A percentile compares a stretch with the other conserved stretches of the same genome.
These are phyloP conservation scores for Teratosphaeria gauchensis DNA, from an alignment of 2,329 filamentous ascomycete genomes.

Conservation along the genomic window DNA sequence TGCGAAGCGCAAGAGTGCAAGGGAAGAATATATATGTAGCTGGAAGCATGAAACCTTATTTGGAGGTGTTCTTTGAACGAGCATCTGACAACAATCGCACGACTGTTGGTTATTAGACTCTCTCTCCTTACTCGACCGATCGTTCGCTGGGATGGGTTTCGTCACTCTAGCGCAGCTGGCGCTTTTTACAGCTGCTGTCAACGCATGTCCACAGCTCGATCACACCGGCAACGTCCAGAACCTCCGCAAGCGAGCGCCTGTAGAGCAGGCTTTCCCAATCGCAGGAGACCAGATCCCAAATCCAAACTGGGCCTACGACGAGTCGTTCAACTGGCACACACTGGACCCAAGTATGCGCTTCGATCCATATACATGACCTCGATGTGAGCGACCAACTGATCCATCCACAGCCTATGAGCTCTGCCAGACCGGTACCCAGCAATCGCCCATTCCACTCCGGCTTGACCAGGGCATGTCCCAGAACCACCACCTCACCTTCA, in stretches of 20 bases:
- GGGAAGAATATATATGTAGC: background rate
- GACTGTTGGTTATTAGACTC: background rate
- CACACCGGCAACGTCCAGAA: background rate
- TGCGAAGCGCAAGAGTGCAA: background rate
- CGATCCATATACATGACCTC: background rate
- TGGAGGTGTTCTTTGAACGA: too few relatives aligned
- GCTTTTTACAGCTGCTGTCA: background rate
- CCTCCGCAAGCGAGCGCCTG: background rate
- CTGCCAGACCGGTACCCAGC: constrained; percentile 43
- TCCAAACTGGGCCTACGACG: background rate
- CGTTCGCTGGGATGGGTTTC: background rate
- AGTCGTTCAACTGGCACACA: background rate
- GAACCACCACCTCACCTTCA: constrained; percentile 34
- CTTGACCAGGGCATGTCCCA: constrained; percentile 32
- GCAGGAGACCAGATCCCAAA: background rate
- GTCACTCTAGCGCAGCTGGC: background rate
- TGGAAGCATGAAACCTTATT: background rate
- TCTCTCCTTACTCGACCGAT: background rate
- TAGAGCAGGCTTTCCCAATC: background rate
- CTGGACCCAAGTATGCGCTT: background rate
- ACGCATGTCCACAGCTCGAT: background rate
- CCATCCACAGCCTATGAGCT: constrained; percentile 28
- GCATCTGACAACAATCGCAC: too few relatives aligned
- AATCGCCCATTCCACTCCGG: constrained; percentile 40
- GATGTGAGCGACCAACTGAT: background rate